Evolutionary conservation across 495 filamentous ascomycete species (phyloP), one percentile per base, ranked within the genome.

Genomic region (Choiromyces venosus): DNA sequence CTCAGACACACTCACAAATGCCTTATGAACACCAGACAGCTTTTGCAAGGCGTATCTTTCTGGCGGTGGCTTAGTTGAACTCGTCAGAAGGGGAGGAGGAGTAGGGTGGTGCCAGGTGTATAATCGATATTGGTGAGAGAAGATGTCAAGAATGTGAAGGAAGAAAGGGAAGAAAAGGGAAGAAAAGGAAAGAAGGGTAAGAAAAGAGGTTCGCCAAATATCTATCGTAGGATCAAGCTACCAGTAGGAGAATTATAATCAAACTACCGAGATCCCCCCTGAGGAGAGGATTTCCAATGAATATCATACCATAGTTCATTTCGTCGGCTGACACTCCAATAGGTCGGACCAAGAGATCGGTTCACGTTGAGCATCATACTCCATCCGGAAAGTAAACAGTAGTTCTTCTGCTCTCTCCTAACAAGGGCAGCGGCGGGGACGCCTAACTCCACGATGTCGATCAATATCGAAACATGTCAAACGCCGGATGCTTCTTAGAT

Each of bases 1-100:
- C 52, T 61, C 25, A 61, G 52, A 33, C 52, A 61, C 52, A 33
- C 52, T 6, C 52, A 61, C 25, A 61, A 61, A 61, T 29, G 7
- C 52, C 52, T 61, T 29, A 61, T 29, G 52, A 33, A 29, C 52
- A 61, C 52, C 52, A 33, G 52, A 61, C 25, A 29, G 1, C 52
- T 61, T 33, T 61, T 7, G 25, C 52, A 33, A 61, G 52, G 52
- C 52, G 25, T 61, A 10, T 61, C 52, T 29, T 29, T 61, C 52
- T 33, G 52, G 52, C 52, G 25, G 25, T 61, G 52, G 52, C 52
- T 61, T 61, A 61, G 52, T 33, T 61, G 52, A 61, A 61, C 52
- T 33, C 25, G 52, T 61, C 52, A 61, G 25, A 61, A 61, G 7
- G 12, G 52, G 42, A 7, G 19, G 42, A 6, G 5, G 18, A 21